phyloP scores from a whole-genome alignment of 2,329 filamentous ascomycete species.

The Colletotrichum sp. region DNA sequence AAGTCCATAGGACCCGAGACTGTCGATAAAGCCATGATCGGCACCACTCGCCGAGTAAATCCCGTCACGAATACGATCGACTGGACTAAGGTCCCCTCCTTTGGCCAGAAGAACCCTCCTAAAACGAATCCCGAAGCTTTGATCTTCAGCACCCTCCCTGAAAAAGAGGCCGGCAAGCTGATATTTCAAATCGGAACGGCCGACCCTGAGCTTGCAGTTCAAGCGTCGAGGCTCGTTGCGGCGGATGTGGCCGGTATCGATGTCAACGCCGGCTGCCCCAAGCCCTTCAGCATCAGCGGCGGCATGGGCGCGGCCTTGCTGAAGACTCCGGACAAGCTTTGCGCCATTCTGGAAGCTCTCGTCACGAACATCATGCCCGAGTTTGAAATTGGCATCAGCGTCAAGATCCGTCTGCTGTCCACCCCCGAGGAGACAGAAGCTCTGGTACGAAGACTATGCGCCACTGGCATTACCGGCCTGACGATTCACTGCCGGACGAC shows the following conservation, averaged over 20 bases:
- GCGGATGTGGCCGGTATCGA: conserved; percentile 92
- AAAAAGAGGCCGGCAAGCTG: conserved; percentile 73
- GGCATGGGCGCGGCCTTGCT: conserved; percentile 96
- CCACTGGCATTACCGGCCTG: conserved; percentile 88
- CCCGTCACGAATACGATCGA: conserved; percentile 80
- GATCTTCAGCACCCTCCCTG: conserved; percentile 85
- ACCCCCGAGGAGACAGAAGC: conserved; percentile 76
- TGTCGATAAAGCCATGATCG: conserved; percentile 90
- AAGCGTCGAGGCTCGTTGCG: conserved; percentile 84
- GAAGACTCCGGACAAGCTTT: conserved; percentile 81
- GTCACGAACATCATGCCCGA: conserved; percentile 78
- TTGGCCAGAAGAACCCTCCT: conserved; percentile 64
- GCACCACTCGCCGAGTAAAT: conserved; percentile 80
- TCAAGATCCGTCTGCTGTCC: conserved; percentile 92
- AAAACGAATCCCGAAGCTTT: conserved; percentile 66
- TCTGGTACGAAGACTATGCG: conserved; percentile 78
- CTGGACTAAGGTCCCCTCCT: conserved; percentile 78
- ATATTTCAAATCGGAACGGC: conserved; percentile 95
- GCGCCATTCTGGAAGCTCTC: conserved; percentile 81
- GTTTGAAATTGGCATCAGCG: conserved; percentile 90
- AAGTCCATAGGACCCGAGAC: conserved; percentile 78
- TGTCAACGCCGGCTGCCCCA: conserved; percentile 97
- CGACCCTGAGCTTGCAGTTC: conserved; percentile 80
- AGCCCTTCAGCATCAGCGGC: conserved; percentile 90
- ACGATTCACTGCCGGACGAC: conserved; percentile 97